These are phyloP conservation scores for Coniochaeta ligniaria DNA, from an alignment of 2,329 filamentous ascomycete species.

Conservation along the genomic window DNA sequence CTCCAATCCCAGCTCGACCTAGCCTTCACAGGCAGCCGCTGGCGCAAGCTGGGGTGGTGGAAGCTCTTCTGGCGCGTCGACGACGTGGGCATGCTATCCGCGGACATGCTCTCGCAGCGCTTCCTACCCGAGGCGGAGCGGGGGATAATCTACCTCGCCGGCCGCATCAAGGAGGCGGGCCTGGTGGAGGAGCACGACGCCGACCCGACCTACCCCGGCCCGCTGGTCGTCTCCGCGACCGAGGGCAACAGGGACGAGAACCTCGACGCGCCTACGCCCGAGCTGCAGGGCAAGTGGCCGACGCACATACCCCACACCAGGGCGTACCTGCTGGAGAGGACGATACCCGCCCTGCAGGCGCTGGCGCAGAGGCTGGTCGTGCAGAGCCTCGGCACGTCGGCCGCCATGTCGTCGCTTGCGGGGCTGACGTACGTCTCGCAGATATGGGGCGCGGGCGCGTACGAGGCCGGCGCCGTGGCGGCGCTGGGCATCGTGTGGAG, in stretches of 20 bases:
- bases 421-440: conserved; percentile 48
- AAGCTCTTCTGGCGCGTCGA: conserved; percentile 94
- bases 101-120: conserved; percentile 66
- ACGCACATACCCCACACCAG: conserved; percentile 66
- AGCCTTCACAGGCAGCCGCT: conserved; percentile 68
- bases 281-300: conserved; percentile 52
- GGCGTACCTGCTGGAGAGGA: conserved; percentile 57
- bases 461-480: conserved; percentile 56
- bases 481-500: conserved; percentile 55
- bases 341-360: conserved; percentile 63
- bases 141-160: conserved; percentile 75
- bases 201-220: conserved; percentile 15
- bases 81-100: conserved; percentile 77
- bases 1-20: conserved; percentile 71
- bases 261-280: conserved; percentile 2
- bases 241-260: conserved; percentile 4
- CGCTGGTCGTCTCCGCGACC: conserved; percentile 8
- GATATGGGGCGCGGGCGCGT: conserved; percentile 37
- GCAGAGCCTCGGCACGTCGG: conserved; percentile 67
- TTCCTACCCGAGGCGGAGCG: conserved; percentile 77
- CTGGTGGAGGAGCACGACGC: conserved; percentile 5
- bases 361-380: conserved; percentile 68
- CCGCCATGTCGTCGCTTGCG: conserved; percentile 48
- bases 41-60: conserved; percentile 85
- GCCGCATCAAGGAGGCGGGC: conserved; percentile 38